Base-by-base conservation (phyloP, 2,329 filamentous ascomycete genomes). In the Knufia fluminis region DNA sequence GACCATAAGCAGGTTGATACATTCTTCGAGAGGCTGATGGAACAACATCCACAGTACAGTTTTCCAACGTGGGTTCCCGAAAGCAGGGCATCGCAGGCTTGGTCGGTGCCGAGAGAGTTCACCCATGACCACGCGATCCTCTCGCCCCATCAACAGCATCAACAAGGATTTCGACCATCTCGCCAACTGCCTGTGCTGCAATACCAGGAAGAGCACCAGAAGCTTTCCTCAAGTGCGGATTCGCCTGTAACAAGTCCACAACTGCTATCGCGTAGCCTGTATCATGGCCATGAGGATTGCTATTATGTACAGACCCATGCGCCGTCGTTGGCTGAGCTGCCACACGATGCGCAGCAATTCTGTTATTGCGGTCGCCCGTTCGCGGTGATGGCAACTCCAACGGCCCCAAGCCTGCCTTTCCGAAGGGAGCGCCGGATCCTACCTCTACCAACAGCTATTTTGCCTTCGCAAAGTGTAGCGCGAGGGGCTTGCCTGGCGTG, bases 401-500 rank as follows among this genome's bases (percentile, higher is more conserved):
- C 3, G 19, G 19, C 22, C 6, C 10, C 23, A 4, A 7, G n/a
- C 19, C 28, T 31, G 8, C 31, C 43, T 4, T 16, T 7, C 17
- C 43, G 12, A 31, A 22, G n/a, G 6, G 43, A 35, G 23, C n/a
- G 36, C n/a, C 43, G 19, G 6, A n/a, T 12, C 3, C 45, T 48
- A 8, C 45, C 45, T 7, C 3, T 48, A n/a, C 45, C 45, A 8
- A 26, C 33, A 16, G n/a, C 14, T 24, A 40, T 48, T 14, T 16
- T 48, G 10, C 45, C 33, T 17, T 48, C 45, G 7, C 45, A 48
- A 28, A 26, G 14, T 9, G 9, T 20, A n/a, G 23, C n/a, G 9
- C 14, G 14, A 26, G 23, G 17, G 24, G 4, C 45, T 26, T 48
- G 45, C 16, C 35, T 48, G 22, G 45, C 45, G 3, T 48, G 45